Evolutionary conservation across 192 early-diverging fungal genomes (phyloP).

Genomic region (Rhizophagus sp.): DNA sequence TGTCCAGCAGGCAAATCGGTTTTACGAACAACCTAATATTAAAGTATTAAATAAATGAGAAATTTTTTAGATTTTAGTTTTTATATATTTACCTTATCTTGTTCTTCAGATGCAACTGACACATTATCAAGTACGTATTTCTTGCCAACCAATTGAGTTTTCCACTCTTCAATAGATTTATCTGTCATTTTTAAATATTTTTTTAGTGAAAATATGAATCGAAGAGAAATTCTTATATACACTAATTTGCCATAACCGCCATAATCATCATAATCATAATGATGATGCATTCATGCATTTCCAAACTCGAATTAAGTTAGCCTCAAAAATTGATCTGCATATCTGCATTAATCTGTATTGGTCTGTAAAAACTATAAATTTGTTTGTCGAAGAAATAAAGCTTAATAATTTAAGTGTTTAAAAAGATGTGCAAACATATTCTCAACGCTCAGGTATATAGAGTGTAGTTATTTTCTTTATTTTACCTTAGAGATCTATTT

Average conservation of each 20-base stretch:
- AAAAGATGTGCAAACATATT: conserved; percentile 92
- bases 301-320: too few species aligned
- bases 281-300: too few species aligned
- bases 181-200: conserved; percentile 1
- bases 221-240: too few species aligned
- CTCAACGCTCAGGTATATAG: conserved; percentile 92
- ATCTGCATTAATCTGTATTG: too few species aligned
- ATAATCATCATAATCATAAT: too few species aligned
- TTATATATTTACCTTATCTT: not conserved
- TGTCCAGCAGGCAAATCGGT: not conserved
- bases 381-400: too few species aligned
- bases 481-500: not conserved
- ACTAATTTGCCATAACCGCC: too few species aligned
- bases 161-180: not conserved
- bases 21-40: not conserved
- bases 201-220: not conserved
- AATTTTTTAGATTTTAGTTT: not conserved
- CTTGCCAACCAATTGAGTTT: not conserved
- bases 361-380: too few species aligned
- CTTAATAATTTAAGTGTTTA: not conserved
- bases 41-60: not conserved
- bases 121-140: not conserved
- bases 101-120: not conserved
- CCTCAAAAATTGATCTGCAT: too few species aligned
- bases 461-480: conserved; percentile 32